phyloP scores from a whole-genome alignment of 139 green algal species.

The Closterium sp. region DNA sequence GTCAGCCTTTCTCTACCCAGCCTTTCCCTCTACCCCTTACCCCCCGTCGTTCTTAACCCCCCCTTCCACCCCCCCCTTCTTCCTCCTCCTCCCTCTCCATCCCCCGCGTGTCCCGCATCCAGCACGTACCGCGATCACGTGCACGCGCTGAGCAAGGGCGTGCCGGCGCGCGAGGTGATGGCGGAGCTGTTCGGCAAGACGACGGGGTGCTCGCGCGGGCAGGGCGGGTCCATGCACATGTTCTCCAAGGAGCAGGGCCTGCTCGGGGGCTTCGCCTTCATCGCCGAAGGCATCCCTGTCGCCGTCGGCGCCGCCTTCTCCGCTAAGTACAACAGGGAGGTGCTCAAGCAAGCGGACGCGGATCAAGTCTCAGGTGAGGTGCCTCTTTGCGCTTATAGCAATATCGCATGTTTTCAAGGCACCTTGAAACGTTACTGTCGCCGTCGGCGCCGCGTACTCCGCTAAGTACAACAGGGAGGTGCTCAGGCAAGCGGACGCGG shows the following conservation, averaged over 20 bases:
- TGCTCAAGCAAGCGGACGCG: constrained; percentile 74
- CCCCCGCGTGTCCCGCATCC: constrained; percentile 45
- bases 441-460: constrained; percentile 89
- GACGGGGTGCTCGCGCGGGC: constrained; percentile 89
- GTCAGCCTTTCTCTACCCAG: not conserved
- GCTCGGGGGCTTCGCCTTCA: constrained; percentile 96
- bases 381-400: not conserved
- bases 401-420: too few relatives aligned
- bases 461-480: constrained; percentile 80
- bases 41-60: too few relatives aligned
- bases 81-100: not conserved
- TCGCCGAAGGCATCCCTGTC: constrained; percentile 95
- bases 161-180: constrained; percentile 83
- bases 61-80: not conserved
- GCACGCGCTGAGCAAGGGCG: constrained; percentile 89
- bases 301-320: constrained; percentile 92
- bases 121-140: constrained; percentile 98
- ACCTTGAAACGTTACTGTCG: constrained; percentile 67
- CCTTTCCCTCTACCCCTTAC: not conserved
- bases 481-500: constrained; percentile 72
- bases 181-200: constrained; percentile 98
- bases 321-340: constrained; percentile 78
- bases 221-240: constrained; percentile 98
- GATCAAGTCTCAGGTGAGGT: constrained; percentile 59
- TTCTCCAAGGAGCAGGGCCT: constrained; percentile 86